These are phyloP conservation scores for Backusella luteola DNA, from an alignment of 192 early-diverging fungal species.

Conservation along the genomic window DNA sequence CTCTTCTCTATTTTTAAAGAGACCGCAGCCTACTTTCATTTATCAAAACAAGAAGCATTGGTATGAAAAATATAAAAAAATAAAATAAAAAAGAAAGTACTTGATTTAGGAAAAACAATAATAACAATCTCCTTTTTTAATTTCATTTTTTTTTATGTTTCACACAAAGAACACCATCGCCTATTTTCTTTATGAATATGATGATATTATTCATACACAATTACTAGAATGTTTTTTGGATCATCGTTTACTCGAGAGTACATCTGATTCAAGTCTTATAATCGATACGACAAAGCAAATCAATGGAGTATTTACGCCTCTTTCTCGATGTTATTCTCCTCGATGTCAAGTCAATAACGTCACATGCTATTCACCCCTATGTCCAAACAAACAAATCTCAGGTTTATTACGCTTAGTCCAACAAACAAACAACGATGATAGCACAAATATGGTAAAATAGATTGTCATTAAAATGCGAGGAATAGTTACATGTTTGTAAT, in stretches of 20 bases:
- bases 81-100: neutral
- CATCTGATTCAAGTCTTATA: neutral
- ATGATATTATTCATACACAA: conserved; percentile 3
- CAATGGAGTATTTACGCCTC: conserved; percentile 4
- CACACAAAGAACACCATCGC: neutral
- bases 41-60: neutral
- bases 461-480: neutral
- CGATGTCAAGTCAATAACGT: conserved; percentile 7
- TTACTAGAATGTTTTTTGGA: neutral
- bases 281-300: neutral
- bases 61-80: neutral
- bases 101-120: conserved; percentile 6
- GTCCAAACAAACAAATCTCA: conserved; percentile 9
- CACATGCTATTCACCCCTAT: conserved; percentile 13
- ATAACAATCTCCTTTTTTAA: conserved; percentile 5
- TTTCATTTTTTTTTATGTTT: neutral
- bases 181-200: conserved; percentile 1
- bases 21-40: neutral
- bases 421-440: neutral
- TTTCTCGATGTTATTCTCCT: conserved; percentile 22
- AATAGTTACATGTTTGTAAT: neutral
- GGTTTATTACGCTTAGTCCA: neutral
- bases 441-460: neutral
- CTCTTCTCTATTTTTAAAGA: neutral
- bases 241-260: neutral